Evolutionary conservation across 371 early-diverging fungal genomes (phyloP), one percentile per base, ranked within the genome.

Genomic region (Circinella minor): DNA sequence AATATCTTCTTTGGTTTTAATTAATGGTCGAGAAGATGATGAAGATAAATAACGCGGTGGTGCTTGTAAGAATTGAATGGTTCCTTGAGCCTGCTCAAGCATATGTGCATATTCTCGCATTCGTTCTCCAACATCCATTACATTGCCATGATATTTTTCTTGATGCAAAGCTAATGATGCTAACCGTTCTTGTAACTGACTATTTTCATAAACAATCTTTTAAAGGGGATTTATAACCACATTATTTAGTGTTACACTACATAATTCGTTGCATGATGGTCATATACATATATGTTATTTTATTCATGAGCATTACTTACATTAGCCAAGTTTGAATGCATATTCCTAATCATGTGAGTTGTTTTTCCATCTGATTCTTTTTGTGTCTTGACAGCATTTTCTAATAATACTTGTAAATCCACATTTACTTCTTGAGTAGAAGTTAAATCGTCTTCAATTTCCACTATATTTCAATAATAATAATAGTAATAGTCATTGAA

Each of bases 381-480:
- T 68, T 90, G 90, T 1, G 74, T 79, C 43, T 81, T 76, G 13
- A 88, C 76, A 11, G 90, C 86, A 55, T 74, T 85, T 55, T 90
- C 88, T 18, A 90, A 67, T 36, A 86, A 73, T 4, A 85, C 76
- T 66, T 89, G 89, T 43, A 90, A 73, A 66, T 89, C 87, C 51
- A 89, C 89, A 74, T 90, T 89, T 57, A 82, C 79, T 71, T 89
- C 90, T 76, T 88, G 86, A 5, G 89, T 90, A 43, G 80, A 69
- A 6, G 82, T 80, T 60, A 90, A 69, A 62, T 82, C 83, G 61
- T 89, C 82, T 38, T 82, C 82, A 34, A 82, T 82, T 63, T 80
- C 76, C 46, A 46, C 80, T 80, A 68, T 51, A 13, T 37, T 70
- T 61, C 69, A 47, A 27, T 27, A 27, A 27, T 27, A 27, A 27